Conservation (phyloP, 768 basidiomycete species). For the Termitomyces sp. region DNA sequence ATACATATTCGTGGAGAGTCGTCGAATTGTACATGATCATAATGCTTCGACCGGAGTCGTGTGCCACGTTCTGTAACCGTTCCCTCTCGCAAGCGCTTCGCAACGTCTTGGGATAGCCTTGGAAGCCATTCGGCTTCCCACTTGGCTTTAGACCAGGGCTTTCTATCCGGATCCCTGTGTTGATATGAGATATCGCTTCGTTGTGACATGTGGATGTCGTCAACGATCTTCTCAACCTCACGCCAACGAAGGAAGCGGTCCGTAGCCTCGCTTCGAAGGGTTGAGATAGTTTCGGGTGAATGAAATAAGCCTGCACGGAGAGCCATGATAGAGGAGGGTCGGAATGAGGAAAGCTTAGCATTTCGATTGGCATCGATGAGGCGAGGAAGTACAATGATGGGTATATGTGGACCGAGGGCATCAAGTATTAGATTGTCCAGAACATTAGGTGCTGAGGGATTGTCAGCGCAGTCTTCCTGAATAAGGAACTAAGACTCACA, state of each 20-base stretch:
- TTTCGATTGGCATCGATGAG: conserved; percentile 24
- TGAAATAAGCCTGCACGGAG: conserved; percentile 59
- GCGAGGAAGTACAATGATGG: conserved; percentile 49
- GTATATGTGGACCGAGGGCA: conserved; percentile 45
- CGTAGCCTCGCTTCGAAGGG: conserved; percentile 56
- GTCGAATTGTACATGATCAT: neutral
- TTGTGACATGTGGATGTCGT: conserved; percentile 29
- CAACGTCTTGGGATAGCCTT: conserved; percentile 57
- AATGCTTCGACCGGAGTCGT: neutral
- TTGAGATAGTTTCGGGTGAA: conserved; percentile 52
- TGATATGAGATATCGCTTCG: conserved; percentile 17
- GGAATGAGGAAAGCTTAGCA: conserved; percentile 48
- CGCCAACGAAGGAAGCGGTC: conserved; percentile 71
- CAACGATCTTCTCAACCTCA: conserved; percentile 57
- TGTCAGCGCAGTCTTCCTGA: conserved; percentile 3
- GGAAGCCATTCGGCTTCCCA: conserved; percentile 68
- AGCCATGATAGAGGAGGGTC: conserved; percentile 42
- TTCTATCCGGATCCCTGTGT: conserved; percentile 11
- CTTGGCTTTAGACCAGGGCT: conserved; percentile 51
- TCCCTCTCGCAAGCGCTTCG: conserved; percentile 39
- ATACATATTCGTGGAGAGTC: conserved; percentile 6
- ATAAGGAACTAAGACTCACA: conserved; percentile 26
- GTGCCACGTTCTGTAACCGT: conserved; percentile 18
- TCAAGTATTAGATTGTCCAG: conserved; percentile 44
- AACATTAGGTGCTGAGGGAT: conserved; percentile 24